These are phyloP conservation scores for Penicillium antarcticum DNA, from an alignment of 495 filamentous ascomycete genomes.

Conservation along the genomic window DNA sequence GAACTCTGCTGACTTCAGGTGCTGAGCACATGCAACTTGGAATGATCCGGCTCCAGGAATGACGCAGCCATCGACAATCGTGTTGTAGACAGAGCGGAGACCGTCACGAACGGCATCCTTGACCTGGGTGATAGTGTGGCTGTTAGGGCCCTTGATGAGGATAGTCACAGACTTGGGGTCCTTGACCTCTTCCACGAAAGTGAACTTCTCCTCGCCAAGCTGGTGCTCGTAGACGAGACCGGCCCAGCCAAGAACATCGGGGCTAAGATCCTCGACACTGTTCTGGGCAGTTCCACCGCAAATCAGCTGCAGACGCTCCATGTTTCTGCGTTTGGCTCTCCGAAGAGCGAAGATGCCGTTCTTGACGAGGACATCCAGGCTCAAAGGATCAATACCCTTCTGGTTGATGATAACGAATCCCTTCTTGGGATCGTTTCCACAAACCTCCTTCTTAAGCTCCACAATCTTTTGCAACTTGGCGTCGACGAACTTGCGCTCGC, in stretches of 20 bases:
- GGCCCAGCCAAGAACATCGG: slow-evolving; percentile 92
- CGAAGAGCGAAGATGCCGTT: slow-evolving; percentile 94
- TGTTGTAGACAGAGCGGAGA: slow-evolving; percentile 93
- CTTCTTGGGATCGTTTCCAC: slow-evolving; percentile 91
- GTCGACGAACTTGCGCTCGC: slow-evolving; percentile 92
- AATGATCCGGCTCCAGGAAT: slow-evolving; percentile 94
- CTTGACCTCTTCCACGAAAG: slow-evolving; percentile 97
- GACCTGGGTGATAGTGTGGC: slow-evolving; percentile 93
- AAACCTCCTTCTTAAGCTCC: slow-evolving; percentile 96
- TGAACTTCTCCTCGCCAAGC: slow-evolving; percentile 98
- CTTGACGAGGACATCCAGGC: slow-evolving; percentile 92
- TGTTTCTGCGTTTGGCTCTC: slow-evolving; percentile 94
- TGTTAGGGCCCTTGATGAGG: slow-evolving; percentile 95
- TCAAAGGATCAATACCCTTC: slow-evolving; percentile 97
- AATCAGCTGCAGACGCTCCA: slow-evolving; percentile 94
- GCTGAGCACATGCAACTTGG: slow-evolving; percentile 90
- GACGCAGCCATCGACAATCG: slow-evolving; percentile 94
- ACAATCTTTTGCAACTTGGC: slow-evolving; percentile 97
- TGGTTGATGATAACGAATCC: slow-evolving; percentile 98
- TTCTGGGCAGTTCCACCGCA: slow-evolving; percentile 91
- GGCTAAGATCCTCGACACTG: slow-evolving; percentile 88
- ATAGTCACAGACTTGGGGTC: slow-evolving; percentile 98
- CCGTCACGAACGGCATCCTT: slow-evolving; percentile 97
- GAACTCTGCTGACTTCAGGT: slow-evolving; percentile 80
- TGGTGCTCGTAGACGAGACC: slow-evolving; percentile 96